These are phyloP conservation scores for Sherardia arvensis DNA, from an alignment of 257 asterid genomes.

Conservation along the genomic window DNA sequence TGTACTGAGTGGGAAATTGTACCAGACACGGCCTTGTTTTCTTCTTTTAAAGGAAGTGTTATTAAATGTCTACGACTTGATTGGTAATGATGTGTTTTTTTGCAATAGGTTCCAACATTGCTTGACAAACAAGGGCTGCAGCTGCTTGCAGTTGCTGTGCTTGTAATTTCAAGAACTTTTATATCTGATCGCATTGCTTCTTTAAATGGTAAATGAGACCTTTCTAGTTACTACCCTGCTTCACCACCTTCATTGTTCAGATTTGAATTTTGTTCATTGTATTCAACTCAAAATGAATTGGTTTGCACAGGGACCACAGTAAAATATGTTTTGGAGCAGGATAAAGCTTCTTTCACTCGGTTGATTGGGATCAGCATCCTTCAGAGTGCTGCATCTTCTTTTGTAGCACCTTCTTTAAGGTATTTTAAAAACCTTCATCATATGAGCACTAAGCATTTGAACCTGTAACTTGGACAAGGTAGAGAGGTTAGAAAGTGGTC, in stretches of 20 bases:
- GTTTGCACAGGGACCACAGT: constrained; percentile 82
- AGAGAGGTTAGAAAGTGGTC: not conserved
- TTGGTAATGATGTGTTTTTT: constrained; percentile 8
- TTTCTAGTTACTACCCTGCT: constrained; percentile 13
- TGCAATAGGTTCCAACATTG: constrained; percentile 76
- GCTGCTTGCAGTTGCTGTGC: constrained; percentile 83
- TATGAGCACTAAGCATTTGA: not conserved
- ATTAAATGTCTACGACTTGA: constrained; percentile 6
- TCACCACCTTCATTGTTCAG: constrained; percentile 6
- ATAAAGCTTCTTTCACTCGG: constrained; percentile 74
- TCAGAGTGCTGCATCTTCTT: constrained; percentile 98
- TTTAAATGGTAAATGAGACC: constrained; percentile 54
- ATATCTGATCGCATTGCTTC: constrained; percentile 98
- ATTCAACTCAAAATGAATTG: constrained; percentile 14
- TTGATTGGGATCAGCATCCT: constrained; percentile 91
- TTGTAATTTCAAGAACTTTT: constrained; percentile 92
- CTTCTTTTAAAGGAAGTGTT: not conserved
- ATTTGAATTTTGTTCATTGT: constrained; percentile 2
- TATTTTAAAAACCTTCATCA: constrained; percentile 6
- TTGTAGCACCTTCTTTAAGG: constrained; percentile 97
- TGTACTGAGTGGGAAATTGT: not conserved
- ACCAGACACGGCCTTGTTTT: not conserved
- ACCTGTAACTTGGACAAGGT: not conserved
- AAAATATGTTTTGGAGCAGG: constrained; percentile 88
- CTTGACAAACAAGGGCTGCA: constrained; percentile 97